Base-by-base conservation (phyloP, 2,329 filamentous ascomycete species). In the Hypoxylon sp. region DNA sequence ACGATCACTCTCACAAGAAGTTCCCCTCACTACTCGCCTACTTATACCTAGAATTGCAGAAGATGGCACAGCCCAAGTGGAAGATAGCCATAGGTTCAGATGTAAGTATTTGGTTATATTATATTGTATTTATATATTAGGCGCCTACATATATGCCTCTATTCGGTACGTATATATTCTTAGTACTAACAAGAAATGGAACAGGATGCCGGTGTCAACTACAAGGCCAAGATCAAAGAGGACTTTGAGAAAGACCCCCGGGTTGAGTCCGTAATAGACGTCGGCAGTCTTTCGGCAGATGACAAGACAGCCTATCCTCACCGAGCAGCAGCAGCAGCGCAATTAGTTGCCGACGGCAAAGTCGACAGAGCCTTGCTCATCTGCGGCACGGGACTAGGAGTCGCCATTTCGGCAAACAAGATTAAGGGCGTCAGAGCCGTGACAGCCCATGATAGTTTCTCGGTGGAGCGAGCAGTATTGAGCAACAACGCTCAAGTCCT, bases 341-440 rank as follows among this genome's bases (percentile, higher is more conserved):
- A 82, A 66, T 82, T 91, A 38, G 86, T 92, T 10, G 83, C 85
- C 3, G 79, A 83, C 5, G 90, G 90, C 46, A 84, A 89, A 74
- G 91, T 87, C 57, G 93, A 97, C 80, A 90, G 93, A 58, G 93
- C 92, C 0, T 84, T 97, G 38, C 82, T 94, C 45, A 93, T 97
- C 82, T 97, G 93, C 81, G 93, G 93, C 2, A 97, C 93, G 0
- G 93, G 93, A 0, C 86, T 97, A 6, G 93, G 93, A 19, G 93
- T 97, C 6, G 93, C 93, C 74, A 97, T 97, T 77, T 83, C 88
- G n/a, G 93, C 93, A 72, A 97, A 97, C 85, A 97, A 97, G 80
- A 89, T 97, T 70, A 90, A 89, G 62, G 93, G 93, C 5, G 89
- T 97, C 67, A 85, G 93, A 23, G 93, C 93, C n/a, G 93, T 97